Evolutionary conservation across 1,284 basidiomycete genomes (phyloP).

Genomic region (Cutaneotrichosporon spelunceum): DNA sequence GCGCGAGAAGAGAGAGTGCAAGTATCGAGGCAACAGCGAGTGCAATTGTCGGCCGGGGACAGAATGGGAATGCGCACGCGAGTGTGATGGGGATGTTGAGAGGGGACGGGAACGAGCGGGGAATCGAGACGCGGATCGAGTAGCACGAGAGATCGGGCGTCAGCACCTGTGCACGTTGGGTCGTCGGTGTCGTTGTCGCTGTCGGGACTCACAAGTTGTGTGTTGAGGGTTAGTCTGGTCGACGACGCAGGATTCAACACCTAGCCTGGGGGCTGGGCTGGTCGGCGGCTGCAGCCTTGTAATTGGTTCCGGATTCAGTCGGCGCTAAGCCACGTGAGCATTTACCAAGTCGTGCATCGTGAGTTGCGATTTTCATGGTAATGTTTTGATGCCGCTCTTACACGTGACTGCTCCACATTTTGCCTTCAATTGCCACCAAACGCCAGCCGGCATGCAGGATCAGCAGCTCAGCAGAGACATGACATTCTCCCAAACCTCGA

Average conservation of each 20-base stretch:
- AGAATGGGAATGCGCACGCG: too few species aligned
- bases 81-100: neutral
- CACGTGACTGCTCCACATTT: neutral
- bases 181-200: constrained; percentile 6
- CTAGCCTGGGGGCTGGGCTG: neutral
- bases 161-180: constrained; percentile 9
- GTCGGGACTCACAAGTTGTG: constrained; percentile 10
- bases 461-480: neutral
- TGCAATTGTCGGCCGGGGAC: too few species aligned
- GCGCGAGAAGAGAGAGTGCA: neutral
- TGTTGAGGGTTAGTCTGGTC: constrained; percentile 14
- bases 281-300: neutral
- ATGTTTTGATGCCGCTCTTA: neutral
- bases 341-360: neutral
- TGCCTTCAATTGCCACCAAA: neutral
- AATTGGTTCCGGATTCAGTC: neutral
- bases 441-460: neutral
- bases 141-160: constrained; percentile 8
- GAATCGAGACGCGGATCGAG: constrained; percentile 8
- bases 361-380: neutral
- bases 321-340: neutral
- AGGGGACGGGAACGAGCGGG: neutral
- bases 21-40: neutral
- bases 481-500: constrained; percentile 7
- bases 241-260: constrained; percentile 8